A percentile compares a stretch with the other conserved stretches of the same genome.
Evolutionary conservation across 2,329 filamentous ascomycete species (phyloP).

Genomic region (Penicillium expansum): DNA sequence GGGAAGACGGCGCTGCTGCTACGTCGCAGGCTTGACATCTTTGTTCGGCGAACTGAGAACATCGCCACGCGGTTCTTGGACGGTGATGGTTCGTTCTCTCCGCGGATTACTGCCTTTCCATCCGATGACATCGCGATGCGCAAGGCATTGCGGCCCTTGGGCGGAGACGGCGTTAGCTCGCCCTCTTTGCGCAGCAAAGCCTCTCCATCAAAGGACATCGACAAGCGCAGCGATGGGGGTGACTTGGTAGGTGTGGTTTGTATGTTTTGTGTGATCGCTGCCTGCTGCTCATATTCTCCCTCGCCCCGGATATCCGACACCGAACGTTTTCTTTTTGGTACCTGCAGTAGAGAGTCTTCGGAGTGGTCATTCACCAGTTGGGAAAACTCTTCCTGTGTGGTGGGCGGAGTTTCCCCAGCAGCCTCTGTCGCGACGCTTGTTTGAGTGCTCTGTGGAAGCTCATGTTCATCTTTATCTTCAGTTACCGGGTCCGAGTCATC

Average conservation of each 20-base stretch:
- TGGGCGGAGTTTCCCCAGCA: conserved; percentile 24
- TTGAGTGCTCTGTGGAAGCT: conserved; percentile 30
- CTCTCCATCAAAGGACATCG: conserved; percentile 43
- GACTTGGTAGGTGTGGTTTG: conserved; percentile 28
- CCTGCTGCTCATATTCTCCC: conserved; percentile 7
- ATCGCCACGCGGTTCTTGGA: conserved; percentile 53
- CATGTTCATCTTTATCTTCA: conserved; percentile 30
- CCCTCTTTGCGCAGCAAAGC: conserved; percentile 39
- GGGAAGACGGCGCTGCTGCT: conserved; percentile 67
- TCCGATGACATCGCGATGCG: conserved; percentile 81
- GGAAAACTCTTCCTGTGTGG: conserved; percentile 20
- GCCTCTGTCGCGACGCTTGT: conserved; percentile 31
- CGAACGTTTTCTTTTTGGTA: conserved; percentile 37
- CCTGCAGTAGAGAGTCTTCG: conserved; percentile 22
- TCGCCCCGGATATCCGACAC: conserved; percentile 29
- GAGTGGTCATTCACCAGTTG: conserved; percentile 12
- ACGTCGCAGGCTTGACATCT: conserved; percentile 59
- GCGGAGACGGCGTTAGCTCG: conserved; percentile 42
- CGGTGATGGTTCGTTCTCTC: conserved; percentile 67
- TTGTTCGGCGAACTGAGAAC: conserved; percentile 48
- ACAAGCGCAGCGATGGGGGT: conserved; percentile 42
- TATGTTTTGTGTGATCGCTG: conserved; percentile 15
- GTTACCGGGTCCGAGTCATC: conserved; percentile 23
- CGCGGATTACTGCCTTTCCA: conserved; percentile 83
- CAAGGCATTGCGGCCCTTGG: conserved; percentile 52